Conservation (phyloP, 2,329 filamentous ascomycete species). For the Aspergillus ochraceoroseus region DNA sequence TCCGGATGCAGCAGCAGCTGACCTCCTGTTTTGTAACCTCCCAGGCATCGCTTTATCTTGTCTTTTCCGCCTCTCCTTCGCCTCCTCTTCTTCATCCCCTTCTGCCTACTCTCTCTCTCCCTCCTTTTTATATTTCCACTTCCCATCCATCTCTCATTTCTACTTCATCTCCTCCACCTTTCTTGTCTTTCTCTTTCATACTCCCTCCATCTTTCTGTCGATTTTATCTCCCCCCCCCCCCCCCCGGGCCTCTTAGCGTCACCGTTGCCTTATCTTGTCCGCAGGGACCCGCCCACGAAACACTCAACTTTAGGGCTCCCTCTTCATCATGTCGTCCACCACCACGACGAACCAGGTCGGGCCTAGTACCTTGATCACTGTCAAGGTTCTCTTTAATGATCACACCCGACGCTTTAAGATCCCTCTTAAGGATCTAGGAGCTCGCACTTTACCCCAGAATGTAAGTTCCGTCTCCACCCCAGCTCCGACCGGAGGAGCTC, state of each 20-base stretch:
- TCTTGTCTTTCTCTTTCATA: not conserved
- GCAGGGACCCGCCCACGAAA: slow-evolving; percentile 8
- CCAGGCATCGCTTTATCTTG: slow-evolving; percentile 16
- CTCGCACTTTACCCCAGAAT: slow-evolving; percentile 70
- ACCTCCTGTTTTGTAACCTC: slow-evolving; percentile 16
- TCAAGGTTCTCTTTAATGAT: slow-evolving; percentile 79
- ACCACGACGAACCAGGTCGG: slow-evolving; percentile 46
- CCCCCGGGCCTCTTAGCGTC: slow-evolving; percentile 5
- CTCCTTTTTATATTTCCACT: slow-evolving; percentile 15
- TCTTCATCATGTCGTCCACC: slow-evolving; percentile 37
- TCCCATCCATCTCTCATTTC: slow-evolving; percentile 6
- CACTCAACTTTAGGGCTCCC: slow-evolving; percentile 7
- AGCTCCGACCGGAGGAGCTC: slow-evolving; percentile 31
- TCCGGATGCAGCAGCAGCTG: slow-evolving; percentile 20
- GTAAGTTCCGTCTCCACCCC: slow-evolving; percentile 54
- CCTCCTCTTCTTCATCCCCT: slow-evolving; percentile 18
- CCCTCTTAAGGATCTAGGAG: slow-evolving; percentile 75
- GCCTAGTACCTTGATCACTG: slow-evolving; percentile 69
- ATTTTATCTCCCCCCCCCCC: slow-evolving; percentile 3
- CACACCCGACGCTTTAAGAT: slow-evolving; percentile 80
- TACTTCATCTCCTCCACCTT: slow-evolving; percentile 3
- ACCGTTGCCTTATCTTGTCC: slow-evolving; percentile 14
- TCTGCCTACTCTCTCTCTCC: slow-evolving; percentile 13
- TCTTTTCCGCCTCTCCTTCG: slow-evolving; percentile 16
- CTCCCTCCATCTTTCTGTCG: slow-evolving; percentile 12